Evolutionary conservation across 345 rosid genomes (phyloP), one percentile per base, ranked within the genome.

Genomic region (Dimocarpus longan): DNA sequence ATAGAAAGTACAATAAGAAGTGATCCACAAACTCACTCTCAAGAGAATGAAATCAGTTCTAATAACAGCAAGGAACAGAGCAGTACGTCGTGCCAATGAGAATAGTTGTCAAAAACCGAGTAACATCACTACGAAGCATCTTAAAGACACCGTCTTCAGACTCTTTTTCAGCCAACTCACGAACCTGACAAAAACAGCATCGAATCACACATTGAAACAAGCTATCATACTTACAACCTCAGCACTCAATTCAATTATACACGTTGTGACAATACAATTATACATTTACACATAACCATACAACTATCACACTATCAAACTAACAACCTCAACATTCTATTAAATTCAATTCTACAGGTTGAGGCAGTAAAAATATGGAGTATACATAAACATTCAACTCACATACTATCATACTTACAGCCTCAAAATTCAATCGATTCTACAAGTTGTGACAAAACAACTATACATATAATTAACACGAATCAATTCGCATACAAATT

Each of bases 31-130:
- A 76, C 28, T 77, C 74, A 78, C 84, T 80, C 63, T 62, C 48
- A 57, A 82, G 76, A 54, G 59, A 10, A 54, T 21, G 73, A 44
- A 81, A 76, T 54, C 70, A 28, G 70, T 79, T 69, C 76, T 42
- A 65, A 22, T 68, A 74, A 64, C 24, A 67, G 85, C 37, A 75
- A 78, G 42, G 64, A 78, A 85, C 54, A 82, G 82, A 60, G 42
- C 44, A 74, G 73, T 92, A 96, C 98, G 99, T 96, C 79, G 99
- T 96, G 90, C 99, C 99, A 77, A 96, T 96, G 66, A 96, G 98
- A 84, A 96, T 96, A 13, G 99, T 96, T 10, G 99, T 96, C 85
- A 96, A 85, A 88, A 96, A 96, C 83, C 99, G 94, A 74, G 99
- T 96, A 62, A 96, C 98, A 85, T 96, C 99, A 84, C 91, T 94